A percentile compares a stretch with the other conserved stretches of the same genome.
These are phyloP conservation scores for Leccinum broughii DNA, from an alignment of 768 basidiomycete species.

Conservation along the genomic window DNA sequence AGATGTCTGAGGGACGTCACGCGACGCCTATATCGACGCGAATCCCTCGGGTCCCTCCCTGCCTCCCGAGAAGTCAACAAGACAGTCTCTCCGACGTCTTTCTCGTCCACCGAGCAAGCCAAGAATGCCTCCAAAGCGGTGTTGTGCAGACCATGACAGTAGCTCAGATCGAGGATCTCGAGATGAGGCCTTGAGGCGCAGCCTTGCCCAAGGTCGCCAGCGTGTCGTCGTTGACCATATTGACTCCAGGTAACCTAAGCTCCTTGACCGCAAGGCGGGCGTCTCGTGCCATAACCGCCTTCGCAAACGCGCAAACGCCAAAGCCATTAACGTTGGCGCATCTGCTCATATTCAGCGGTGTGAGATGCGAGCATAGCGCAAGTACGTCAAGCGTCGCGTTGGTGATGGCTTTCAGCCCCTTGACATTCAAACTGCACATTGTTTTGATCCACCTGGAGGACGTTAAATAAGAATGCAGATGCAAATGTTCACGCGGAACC, in stretches of 20 bases:
- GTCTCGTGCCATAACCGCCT: constrained; percentile 44
- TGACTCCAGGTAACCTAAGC: constrained; percentile 38
- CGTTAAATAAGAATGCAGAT: no score
- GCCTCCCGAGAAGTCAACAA: constrained; percentile 61
- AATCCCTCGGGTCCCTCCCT: constrained; percentile 58
- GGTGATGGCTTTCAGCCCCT: constrained; percentile 67
- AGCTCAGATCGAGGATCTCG: constrained; percentile 80
- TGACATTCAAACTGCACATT: constrained; percentile 42
- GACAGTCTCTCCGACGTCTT: constrained; percentile 38
- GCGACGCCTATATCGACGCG: constrained; percentile 55
- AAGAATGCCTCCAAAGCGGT: constrained; percentile 75
- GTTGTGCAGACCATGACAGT: constrained; percentile 69
- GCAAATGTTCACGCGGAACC: no score
- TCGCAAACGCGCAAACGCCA: constrained; percentile 54
- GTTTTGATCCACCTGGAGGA: no score
- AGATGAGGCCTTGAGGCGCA: constrained; percentile 68
- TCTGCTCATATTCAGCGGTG: constrained; percentile 66
- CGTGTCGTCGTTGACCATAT: constrained; percentile 43
- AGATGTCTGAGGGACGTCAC: constrained; percentile 71
- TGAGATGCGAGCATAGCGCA: constrained; percentile 54
- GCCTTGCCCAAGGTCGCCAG: constrained; percentile 66
- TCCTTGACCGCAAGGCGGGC: constrained; percentile 57
- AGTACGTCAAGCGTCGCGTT: constrained; percentile 75
- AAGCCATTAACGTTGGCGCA: constrained; percentile 65
- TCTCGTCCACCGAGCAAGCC: constrained; percentile 40